These are phyloP conservation scores for Microbotryomycetes sp. DNA, from an alignment of 1,284 basidiomycete genomes.

Conservation along the genomic window DNA sequence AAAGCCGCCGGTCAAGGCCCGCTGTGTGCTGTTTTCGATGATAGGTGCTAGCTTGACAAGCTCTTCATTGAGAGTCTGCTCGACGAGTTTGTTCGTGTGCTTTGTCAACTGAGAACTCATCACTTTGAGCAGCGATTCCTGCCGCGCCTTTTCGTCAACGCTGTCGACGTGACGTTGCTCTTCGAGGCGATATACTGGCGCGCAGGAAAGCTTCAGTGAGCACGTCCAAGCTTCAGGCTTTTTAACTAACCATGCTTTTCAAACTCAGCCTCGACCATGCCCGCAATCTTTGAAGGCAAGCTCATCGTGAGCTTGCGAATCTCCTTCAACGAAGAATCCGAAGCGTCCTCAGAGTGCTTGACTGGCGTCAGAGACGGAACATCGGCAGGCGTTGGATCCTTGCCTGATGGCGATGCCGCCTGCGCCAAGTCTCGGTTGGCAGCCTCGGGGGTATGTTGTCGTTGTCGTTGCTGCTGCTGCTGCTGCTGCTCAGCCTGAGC, in stretches of 20 bases:
- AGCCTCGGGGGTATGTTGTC: not conserved
- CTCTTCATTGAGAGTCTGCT: conserved; percentile 70
- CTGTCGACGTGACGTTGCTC: conserved; percentile 66
- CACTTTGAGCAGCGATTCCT: conserved; percentile 75
- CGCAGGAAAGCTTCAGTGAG: conserved; percentile 2
- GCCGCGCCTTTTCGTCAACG: conserved; percentile 64
- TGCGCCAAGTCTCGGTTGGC: not conserved
- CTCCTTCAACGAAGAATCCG: not conserved
- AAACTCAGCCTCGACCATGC: conserved; percentile 48
- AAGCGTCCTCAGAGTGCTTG: not conserved
- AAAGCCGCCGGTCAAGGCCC: not conserved
- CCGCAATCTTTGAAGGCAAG: conserved; percentile 60
- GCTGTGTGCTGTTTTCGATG: not conserved
- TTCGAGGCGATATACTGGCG: conserved; percentile 55
- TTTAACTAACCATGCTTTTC: conserved; percentile 64
- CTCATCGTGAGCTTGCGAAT: conserved; percentile 56
- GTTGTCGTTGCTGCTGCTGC: not conserved
- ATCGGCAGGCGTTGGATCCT: no score
- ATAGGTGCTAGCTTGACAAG: conserved; percentile 46
- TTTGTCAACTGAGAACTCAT: conserved; percentile 73
- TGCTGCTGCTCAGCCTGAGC: not conserved
- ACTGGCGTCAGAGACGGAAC: not conserved
- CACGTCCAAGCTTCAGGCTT: conserved; percentile 10
- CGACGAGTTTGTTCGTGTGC: conserved; percentile 74
- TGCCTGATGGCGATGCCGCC: no score